These are phyloP conservation scores for Aureobasidium namibiae DNA, from an alignment of 2,329 filamentous ascomycete genomes.

Conservation along the genomic window DNA sequence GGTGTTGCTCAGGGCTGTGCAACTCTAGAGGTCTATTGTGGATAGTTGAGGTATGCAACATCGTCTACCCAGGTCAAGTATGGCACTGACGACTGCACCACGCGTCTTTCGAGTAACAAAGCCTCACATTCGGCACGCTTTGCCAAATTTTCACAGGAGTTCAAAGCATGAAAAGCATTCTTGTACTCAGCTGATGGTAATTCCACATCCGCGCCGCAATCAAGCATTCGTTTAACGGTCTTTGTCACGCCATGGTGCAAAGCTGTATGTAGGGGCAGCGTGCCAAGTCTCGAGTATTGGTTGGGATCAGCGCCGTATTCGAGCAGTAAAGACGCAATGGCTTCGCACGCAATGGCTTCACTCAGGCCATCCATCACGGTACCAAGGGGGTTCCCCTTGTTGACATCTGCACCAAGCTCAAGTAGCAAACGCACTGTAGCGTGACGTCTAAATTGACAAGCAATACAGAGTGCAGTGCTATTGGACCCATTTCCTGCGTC, in stretches of 20 bases:
- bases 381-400: background rate
- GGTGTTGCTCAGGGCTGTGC: no score
- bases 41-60: background rate
- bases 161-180: background rate
- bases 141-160: background rate
- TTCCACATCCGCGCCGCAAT: background rate
- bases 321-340: background rate
- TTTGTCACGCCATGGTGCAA: background rate
- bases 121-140: background rate
- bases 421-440: background rate
- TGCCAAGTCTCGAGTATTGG: background rate
- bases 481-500: background rate
- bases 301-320: background rate
- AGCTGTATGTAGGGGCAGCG: background rate
- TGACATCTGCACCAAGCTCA: background rate
- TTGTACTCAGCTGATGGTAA: background rate
- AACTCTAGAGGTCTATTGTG: no score
- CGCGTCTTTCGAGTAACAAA: background rate
- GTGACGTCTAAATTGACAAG: background rate
- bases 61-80: background rate
- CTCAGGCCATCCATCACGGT: no score
- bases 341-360: background rate
- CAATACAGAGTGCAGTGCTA: background rate
- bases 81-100: no score
- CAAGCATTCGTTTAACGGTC: background rate